These are phyloP conservation scores for Pyricularia sp. DNA, from an alignment of 2,329 filamentous ascomycete genomes.

Conservation along the genomic window DNA sequence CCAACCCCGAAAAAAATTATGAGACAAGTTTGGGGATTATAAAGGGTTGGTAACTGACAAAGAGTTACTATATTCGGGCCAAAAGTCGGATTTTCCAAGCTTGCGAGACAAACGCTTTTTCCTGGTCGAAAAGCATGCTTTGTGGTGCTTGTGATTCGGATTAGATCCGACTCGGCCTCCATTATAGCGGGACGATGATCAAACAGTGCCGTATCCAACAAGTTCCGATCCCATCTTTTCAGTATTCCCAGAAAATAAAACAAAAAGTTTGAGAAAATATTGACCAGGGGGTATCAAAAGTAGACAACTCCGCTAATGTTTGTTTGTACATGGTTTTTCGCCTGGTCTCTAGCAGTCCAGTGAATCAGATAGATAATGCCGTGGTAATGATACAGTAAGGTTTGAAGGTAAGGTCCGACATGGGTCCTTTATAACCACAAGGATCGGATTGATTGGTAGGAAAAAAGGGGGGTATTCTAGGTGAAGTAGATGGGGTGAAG, in stretches of 20 bases:
- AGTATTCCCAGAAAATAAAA: conserved; percentile 1
- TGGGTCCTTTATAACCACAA: not conserved
- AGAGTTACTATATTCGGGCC: not conserved
- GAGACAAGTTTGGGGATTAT: not conserved
- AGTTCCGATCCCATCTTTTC: not conserved
- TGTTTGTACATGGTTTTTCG: not conserved
- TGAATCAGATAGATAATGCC: not conserved
- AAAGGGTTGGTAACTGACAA: not conserved
- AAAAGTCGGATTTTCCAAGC: not conserved
- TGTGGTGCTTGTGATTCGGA: not conserved
- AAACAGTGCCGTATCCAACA: not conserved
- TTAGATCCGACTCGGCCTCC: not conserved
- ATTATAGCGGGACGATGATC: not conserved
- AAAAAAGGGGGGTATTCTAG: not conserved
- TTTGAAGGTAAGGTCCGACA: not conserved
- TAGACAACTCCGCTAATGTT: not conserved
- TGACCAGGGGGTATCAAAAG: not conserved
- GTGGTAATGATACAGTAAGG: not conserved
- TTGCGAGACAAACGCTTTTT: not conserved
- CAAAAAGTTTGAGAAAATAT: not conserved
- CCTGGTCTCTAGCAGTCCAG: not conserved
- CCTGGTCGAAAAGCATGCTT: not conserved
- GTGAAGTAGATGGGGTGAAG: not conserved
- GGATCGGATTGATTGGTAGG: not conserved
- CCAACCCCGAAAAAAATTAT: not conserved